Evolutionary conservation across 2,329 filamentous ascomycete genomes (phyloP).

Genomic region (Neospermospora avenae): DNA sequence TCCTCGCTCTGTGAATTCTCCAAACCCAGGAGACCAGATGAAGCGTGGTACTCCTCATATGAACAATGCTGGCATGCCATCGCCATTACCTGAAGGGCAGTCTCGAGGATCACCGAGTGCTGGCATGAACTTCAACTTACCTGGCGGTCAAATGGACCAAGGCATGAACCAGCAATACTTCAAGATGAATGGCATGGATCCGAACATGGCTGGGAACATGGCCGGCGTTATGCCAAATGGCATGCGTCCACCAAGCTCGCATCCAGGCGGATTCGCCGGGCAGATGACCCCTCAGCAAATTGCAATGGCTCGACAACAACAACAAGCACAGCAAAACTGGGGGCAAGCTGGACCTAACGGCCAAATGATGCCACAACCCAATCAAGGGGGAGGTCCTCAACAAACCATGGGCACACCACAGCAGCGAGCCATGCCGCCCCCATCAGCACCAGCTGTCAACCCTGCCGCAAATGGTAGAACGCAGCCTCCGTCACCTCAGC

Average conservation of each 20-base stretch:
- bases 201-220: constrained; percentile 56
- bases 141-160: constrained; percentile 55
- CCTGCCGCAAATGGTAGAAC: constrained; percentile 52
- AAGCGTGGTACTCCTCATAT: constrained; percentile 75
- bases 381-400: constrained; percentile 38
- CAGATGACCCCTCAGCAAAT: constrained; percentile 49
- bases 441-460: constrained; percentile 51
- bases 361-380: constrained; percentile 46
- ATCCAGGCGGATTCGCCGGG: constrained; percentile 50
- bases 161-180: constrained; percentile 59
- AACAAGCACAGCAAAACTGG: constrained; percentile 34
- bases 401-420: constrained; percentile 59
- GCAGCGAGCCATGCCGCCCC: constrained; percentile 67
- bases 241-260: constrained; percentile 67
- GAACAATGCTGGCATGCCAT: constrained; percentile 65
- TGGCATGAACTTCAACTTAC: constrained; percentile 59
- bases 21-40: constrained; percentile 75
- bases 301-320: constrained; percentile 52
- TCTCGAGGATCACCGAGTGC: constrained; percentile 64
- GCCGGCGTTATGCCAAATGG: constrained; percentile 57
- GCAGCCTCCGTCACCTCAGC: constrained; percentile 60
- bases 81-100: constrained; percentile 67
- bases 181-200: constrained; percentile 50
- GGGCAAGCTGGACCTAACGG: constrained; percentile 36
- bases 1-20: constrained; percentile 65